Conservation (phyloP, 805 yeast species). For the Suhomyces pyralidae region DNA sequence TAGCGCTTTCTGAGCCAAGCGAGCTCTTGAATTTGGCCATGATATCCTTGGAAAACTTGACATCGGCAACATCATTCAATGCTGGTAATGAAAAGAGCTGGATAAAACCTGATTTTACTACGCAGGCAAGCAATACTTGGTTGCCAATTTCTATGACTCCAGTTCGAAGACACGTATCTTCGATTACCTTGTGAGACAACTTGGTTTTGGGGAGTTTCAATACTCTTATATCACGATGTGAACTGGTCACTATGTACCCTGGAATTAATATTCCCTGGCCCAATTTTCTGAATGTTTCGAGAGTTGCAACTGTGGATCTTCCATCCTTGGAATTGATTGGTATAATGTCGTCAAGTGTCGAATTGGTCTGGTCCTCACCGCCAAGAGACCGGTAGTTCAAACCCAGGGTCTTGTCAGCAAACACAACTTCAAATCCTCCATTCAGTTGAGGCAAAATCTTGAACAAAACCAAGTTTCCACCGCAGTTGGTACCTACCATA, state of each 20-base stretch:
- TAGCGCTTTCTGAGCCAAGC: conserved; percentile 19
- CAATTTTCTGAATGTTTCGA: conserved; percentile 54
- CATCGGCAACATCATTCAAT: conserved; percentile 52
- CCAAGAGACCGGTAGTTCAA: conserved; percentile 29
- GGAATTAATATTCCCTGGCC: conserved; percentile 59
- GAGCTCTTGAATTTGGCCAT: conserved; percentile 20
- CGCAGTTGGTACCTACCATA: conserved; percentile 72
- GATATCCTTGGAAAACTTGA: conserved; percentile 35
- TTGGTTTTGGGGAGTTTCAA: conserved; percentile 59
- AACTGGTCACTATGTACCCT: conserved; percentile 57
- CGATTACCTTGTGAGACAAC: conserved; percentile 60
- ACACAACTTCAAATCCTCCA: conserved; percentile 59
- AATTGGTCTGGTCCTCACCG: conserved; percentile 45
- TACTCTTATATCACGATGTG: conserved; percentile 60
- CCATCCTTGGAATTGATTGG: conserved; percentile 63
- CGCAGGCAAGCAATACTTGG: conserved; percentile 42
- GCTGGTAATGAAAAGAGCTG: conserved; percentile 57
- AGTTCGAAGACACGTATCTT: conserved; percentile 39
- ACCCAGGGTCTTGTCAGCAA: conserved; percentile 41
- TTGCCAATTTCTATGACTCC: conserved; percentile 53
- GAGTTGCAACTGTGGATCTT: conserved; percentile 59
- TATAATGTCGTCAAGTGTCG: conserved; percentile 52
- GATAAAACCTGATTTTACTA: conserved; percentile 47
- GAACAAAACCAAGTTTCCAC: conserved; percentile 62
- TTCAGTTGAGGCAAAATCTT: conserved; percentile 60